These are phyloP conservation scores for Boletus eberwhitei DNA, from an alignment of 768 basidiomycete species.

Conservation along the genomic window DNA sequence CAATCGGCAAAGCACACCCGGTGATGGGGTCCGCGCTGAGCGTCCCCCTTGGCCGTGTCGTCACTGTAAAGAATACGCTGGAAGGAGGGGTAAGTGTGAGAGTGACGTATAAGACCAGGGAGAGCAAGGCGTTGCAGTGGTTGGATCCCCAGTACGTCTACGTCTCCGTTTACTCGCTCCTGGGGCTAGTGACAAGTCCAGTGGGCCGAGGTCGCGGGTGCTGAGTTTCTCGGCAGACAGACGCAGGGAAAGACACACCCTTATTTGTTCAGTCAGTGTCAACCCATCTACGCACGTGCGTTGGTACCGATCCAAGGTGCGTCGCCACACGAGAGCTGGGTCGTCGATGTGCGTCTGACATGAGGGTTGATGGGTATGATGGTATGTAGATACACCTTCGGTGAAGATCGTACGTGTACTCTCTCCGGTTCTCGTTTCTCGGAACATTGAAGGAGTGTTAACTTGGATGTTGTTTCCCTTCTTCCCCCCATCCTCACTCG, in stretches of 20 bases:
- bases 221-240: slow-evolving; percentile 45
- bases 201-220: background rate
- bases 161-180: background rate
- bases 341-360: background rate
- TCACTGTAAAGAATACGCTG: slow-evolving; percentile 24
- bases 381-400: slow-evolving; percentile 68
- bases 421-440: background rate
- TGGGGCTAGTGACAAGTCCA: background rate
- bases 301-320: slow-evolving; percentile 75
- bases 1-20: slow-evolving; percentile 51
- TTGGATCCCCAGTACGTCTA: slow-evolving; percentile 64
- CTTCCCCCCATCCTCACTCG: too few relatives aligned
- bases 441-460: background rate
- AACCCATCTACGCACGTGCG: slow-evolving; percentile 85
- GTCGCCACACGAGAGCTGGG: background rate
- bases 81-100: slow-evolving; percentile 41
- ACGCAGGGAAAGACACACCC: slow-evolving; percentile 86
- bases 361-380: background rate
- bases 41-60: slow-evolving; percentile 46
- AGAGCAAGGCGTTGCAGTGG: slow-evolving; percentile 84
- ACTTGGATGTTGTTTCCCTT: background rate
- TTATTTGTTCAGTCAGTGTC: slow-evolving; percentile 92
- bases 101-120: slow-evolving; percentile 69
- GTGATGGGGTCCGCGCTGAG: slow-evolving; percentile 76
- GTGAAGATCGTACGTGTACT: slow-evolving; percentile 67